Conservation (phyloP, 345 rosid genomes). For the Melastoma malabathricum region DNA sequence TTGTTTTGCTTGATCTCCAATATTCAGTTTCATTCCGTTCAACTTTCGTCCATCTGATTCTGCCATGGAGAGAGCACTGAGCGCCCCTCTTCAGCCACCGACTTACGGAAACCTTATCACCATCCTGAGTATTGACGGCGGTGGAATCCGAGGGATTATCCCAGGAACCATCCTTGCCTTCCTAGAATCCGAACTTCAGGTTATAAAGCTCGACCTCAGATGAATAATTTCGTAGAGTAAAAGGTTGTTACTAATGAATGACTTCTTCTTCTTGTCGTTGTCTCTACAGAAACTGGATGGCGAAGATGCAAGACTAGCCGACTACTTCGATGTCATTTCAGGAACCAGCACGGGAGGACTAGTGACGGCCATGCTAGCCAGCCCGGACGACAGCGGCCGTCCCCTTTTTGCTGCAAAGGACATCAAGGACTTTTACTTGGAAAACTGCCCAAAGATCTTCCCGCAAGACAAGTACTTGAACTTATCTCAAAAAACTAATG, state of each 20-base stretch:
- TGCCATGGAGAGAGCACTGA: conserved; percentile 9
- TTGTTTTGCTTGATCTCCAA: too few relatives aligned
- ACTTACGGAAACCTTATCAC: conserved; percentile 22
- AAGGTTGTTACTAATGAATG: not conserved
- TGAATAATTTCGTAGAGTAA: not conserved
- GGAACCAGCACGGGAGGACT: conserved; percentile 36
- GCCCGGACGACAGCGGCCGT: conserved; percentile 16
- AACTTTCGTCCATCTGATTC: not conserved
- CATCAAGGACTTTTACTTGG: conserved; percentile 17
- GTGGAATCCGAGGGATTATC: conserved; percentile 32
- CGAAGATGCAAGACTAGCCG: conserved; percentile 22
- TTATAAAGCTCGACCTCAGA: not conserved
- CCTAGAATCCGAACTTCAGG: conserved; percentile 27
- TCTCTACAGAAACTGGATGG: conserved; percentile 26
- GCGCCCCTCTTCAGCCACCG: conserved; percentile 13
- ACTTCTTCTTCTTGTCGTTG: not conserved
- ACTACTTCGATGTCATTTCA: conserved; percentile 25
- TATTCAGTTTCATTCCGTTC: not conserved
- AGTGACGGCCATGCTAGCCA: conserved; percentile 24
- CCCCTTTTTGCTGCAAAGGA: conserved; percentile 30
- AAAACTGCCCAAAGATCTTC: conserved; percentile 16
- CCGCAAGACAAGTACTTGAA: conserved; percentile 11
- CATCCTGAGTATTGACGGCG: conserved; percentile 39
- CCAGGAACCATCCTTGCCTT: conserved; percentile 21
- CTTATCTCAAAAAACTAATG: too few relatives aligned